Conservation (phyloP, 1,284 basidiomycete species). For the Apiotrichum mycotoxinovorans region DNA sequence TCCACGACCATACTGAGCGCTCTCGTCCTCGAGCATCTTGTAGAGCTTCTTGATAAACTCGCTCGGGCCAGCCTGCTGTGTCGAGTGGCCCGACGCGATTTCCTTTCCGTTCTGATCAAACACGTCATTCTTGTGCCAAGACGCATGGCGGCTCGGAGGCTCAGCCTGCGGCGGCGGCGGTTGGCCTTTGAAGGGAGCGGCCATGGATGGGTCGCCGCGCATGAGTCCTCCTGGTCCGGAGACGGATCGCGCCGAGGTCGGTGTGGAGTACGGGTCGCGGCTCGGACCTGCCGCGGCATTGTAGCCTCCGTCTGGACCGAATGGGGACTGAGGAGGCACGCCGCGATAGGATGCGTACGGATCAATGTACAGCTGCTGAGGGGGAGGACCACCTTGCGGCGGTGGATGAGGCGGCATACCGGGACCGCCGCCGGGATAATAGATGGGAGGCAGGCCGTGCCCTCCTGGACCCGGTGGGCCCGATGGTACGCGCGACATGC, state of each 20-base stretch:
- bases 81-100: neutral
- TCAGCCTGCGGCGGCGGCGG: neutral
- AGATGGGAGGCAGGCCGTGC: slow-evolving; percentile 14
- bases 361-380: slow-evolving; percentile 13
- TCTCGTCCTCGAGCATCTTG: slow-evolving; percentile 58
- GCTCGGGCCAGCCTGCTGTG: slow-evolving; percentile 40
- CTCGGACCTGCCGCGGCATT: slow-evolving; percentile 18
- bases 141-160: neutral
- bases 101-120: slow-evolving; percentile 5
- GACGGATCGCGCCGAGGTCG: neutral
- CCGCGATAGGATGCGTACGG: slow-evolving; percentile 10
- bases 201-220: neutral
- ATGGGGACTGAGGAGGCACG: neutral
- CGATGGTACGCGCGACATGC: slow-evolving; percentile 18
- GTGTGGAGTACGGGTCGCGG: slow-evolving; percentile 14
- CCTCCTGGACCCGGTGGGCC: slow-evolving; percentile 5
- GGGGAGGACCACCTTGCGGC: slow-evolving; percentile 4
- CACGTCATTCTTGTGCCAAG: slow-evolving; percentile 5
- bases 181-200: neutral
- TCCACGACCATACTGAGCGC: slow-evolving; percentile 35
- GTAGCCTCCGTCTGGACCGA: slow-evolving; percentile 7
- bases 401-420: slow-evolving; percentile 7
- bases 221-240: neutral
- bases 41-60: slow-evolving; percentile 97
- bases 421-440: slow-evolving; percentile 9